phyloP scores from a whole-genome alignment of 208 protist genomes.

The Acanthamoeba sp. region DNA sequence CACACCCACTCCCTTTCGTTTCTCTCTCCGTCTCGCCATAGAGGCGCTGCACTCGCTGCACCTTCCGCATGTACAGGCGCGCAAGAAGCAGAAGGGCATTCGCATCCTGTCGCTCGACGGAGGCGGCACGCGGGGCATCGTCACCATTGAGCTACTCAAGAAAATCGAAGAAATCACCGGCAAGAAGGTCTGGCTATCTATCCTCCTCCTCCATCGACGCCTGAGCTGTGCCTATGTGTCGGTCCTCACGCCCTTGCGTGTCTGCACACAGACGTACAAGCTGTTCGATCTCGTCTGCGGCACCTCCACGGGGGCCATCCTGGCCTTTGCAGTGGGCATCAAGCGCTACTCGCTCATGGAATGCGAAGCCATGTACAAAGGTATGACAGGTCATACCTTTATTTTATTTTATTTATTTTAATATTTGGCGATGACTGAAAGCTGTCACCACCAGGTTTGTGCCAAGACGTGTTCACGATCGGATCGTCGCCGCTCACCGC shows the following conservation, averaged over 20 bases:
- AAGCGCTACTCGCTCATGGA: conserved; percentile 50
- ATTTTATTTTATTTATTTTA: neutral
- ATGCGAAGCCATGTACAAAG: conserved; percentile 61
- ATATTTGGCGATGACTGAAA: neutral
- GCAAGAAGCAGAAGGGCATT: conserved; percentile 1
- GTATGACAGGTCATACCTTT: neutral
- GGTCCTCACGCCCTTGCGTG: too few species aligned
- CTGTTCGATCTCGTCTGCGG: conserved; percentile 68
- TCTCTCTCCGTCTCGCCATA: too few species aligned
- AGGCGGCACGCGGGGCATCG: conserved; percentile 38
- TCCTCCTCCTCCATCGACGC: neutral
- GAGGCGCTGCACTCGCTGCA: conserved; percentile 6
- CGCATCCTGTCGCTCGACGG: conserved; percentile 70
- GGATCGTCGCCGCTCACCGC: neutral
- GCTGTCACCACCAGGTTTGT: neutral
- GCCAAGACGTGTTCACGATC: conserved; percentile 41
- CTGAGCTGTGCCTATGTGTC: neutral
- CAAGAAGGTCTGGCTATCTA: conserved; percentile 23
- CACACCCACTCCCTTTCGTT: too few species aligned
- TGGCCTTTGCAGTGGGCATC: conserved; percentile 48
- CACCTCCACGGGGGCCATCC: conserved; percentile 53
- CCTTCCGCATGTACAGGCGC: neutral
- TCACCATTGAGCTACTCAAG: conserved; percentile 67
- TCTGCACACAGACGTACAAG: conserved; percentile 57
- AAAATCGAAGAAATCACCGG: conserved; percentile 72